Base-by-base conservation (phyloP, 768 basidiomycete species). In the Auriscalpium orientale region DNA sequence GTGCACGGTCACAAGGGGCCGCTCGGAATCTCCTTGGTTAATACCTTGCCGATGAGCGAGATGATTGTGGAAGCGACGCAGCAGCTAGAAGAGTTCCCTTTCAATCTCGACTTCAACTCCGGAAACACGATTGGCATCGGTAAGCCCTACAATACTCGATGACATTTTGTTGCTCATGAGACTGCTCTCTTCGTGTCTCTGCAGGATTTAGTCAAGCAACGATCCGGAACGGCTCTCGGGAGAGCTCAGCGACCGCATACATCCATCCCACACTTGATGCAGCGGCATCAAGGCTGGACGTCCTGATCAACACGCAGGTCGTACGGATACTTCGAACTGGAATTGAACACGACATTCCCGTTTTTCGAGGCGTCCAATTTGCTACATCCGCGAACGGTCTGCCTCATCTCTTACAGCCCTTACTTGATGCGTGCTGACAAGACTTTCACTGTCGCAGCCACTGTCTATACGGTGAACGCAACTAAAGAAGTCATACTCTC, bases 41-140 rank as follows among this genome's bases (percentile, higher is more conserved):
- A 36, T 33, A 36, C 36, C 12, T 20, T 47, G 20, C 22, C 34
- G 34, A 40, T 73, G 20, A 73, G 74, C 52, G 54, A 59, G 1
- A 66, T 64, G 3, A 68, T 77, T 13, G 64, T 78, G 18, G 65
- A 66, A 9, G 71, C 76, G 2, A 70, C 73, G 0, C 38, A 66
- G 34, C 65, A 75, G 52, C 62, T 64, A 0, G 68, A 71, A 28
- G 70, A 72, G 47, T 79, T 73, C 54, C 67, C 72, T 3, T 77
- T 67, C 58, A 75, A 74, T 56, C 36, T 65, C 11, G 79, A 79
- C 60, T 66, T 67, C 54, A 77, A 78, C 56, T 69, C 71, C 22
- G 78, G 79, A 10, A 66, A 62, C 9, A 70, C 71, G 0, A 53
- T 77, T 8, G 79, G 79, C 4, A 51, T 77, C 40, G 71, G 77